Base-by-base conservation (phyloP, 108 stramenopile species). In the Pseudonitzschia multistriata region DNA sequence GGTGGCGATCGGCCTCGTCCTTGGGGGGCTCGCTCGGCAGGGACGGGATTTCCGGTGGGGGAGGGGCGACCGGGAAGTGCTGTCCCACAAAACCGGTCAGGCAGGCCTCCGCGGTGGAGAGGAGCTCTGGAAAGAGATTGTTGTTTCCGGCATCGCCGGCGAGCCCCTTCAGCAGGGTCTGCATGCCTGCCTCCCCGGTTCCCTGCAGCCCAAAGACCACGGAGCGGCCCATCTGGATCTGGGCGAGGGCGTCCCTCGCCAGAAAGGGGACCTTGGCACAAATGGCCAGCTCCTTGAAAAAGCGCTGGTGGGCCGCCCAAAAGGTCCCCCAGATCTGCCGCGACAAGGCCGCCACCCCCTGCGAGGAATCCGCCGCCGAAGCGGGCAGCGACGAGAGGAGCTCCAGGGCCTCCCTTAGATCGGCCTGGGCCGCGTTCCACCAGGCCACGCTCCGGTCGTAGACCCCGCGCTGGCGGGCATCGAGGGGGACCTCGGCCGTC, bases 221-320 rank as follows among this genome's bases (percentile, higher is more conserved):
- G 62, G 72, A 73, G 66, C 78, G 45, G 19, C 84, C 86, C 3
- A 62, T 7, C 36, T 78, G 50, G 10, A 93, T 62, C 42, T 80
- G 82, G 35, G 74, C 24, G 63, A 67, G 73, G 37, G 88, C 79
- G 62, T 87, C 73, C 4, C 61, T 48, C 39, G 79, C 83, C 3
- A 91, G 62, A 37, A 66, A 76, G 10, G 88, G 86, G 22, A 93
- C 77, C 71, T 94, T 94, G 60, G 80, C 62, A 50, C 84, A 89
- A 42, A 92, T 85, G 49, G 83, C 82, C 67, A 94, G 55, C 70
- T 88, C 85, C 31, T 81, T 82, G 60, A 88, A 93, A 67, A 91
- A 93, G 34, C 93, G 85, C 68, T 93, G 92, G 57, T 88, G 85
- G 8, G 92, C 81, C 21, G 75, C 68, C 92, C 92, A 93, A 73